Base-by-base conservation (phyloP, 2,329 filamentous ascomycete genomes). In the Tolypocladium tropicale region DNA sequence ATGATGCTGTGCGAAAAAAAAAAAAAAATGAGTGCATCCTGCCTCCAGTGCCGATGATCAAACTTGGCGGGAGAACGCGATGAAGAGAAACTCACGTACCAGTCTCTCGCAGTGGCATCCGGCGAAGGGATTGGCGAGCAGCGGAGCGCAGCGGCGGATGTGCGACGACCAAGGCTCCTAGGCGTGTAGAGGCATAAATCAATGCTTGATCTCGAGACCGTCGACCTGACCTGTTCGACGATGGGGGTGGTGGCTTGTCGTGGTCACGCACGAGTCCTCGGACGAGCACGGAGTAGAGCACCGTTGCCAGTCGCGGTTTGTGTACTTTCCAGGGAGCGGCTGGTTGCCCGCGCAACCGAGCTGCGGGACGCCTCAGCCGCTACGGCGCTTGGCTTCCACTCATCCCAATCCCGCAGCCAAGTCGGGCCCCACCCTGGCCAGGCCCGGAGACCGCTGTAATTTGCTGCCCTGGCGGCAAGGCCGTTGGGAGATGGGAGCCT, bases 181-280 rank as follows among this genome's bases (percentile, higher is more conserved):
- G 46, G 46, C 46, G 28, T 14, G 32, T 28, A 53, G 54, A 52
- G 59, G 52, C 63, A 67, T 63, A 63, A 64, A 69, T 57, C 57
- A 62, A 68, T 71, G 64, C 62, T 67, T 55, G 54, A 58, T 57
- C 23, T 50, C 28, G 46, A 56, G 46, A 56, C 53, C 18, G 30
- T 10, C 21, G 28, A 18, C 18, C 46, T 30, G 28, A 28, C 46
- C 28, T 14, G 46, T 11, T 50, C 25, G 46, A 16, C 32, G 46
- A 28, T 33, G 46, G 12, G 18, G 46, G 18, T 50, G 18, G 28
- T 33, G 28, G 46, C 25, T 21, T 28, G 43, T 48, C 14, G 14
- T 30, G 28, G 43, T 49, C 46, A 49, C 46, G 46, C 46, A 21
- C 23, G 9, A 30, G 28, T n/a, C n/a, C n/a, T n/a, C n/a, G n/a